These are phyloP conservation scores for Leishmania arabica DNA, from an alignment of 208 protist genomes.

Conservation along the genomic window DNA sequence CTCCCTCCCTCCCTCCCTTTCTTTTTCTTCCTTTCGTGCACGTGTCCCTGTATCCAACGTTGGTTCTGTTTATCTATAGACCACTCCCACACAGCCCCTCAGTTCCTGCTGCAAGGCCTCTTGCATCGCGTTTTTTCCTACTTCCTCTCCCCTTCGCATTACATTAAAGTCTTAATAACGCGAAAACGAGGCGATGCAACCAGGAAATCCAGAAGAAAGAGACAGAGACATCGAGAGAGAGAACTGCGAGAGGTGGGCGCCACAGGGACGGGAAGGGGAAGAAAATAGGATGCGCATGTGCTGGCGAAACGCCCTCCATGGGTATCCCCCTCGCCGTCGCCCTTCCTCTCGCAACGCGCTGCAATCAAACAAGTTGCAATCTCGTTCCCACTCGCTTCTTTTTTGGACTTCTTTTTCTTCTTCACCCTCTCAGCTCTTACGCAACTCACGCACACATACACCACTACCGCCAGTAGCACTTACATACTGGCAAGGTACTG, in stretches of 20 bases:
- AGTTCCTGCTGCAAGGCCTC: neutral
- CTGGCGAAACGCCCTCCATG: neutral
- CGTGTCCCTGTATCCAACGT: neutral
- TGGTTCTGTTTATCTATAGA: neutral
- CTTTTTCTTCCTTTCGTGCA: neutral
- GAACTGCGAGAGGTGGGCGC: neutral
- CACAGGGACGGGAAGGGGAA: neutral
- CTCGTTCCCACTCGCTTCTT: neutral
- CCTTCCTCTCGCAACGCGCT: neutral
- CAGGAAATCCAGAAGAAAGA: neutral
- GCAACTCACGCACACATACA: neutral
- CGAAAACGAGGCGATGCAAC: neutral
- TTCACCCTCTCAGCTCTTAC: neutral
- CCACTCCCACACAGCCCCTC: too few relatives aligned
- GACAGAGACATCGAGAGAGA: neutral
- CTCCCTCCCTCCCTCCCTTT: neutral
- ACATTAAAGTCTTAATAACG: neutral
- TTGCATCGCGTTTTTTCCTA: neutral
- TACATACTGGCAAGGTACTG: constrained; percentile 51
- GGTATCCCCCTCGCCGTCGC: neutral
- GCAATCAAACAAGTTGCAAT: neutral
- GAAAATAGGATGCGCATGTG: neutral
- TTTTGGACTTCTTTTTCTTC: too few relatives aligned
- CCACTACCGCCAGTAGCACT: neutral
- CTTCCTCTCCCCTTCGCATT: neutral